Percentiles rank a stretch among this genome's conserved stretches.
Evolutionary conservation across 2,329 filamentous ascomycete species (phyloP).

Genomic region (Massarina eburnea): DNA sequence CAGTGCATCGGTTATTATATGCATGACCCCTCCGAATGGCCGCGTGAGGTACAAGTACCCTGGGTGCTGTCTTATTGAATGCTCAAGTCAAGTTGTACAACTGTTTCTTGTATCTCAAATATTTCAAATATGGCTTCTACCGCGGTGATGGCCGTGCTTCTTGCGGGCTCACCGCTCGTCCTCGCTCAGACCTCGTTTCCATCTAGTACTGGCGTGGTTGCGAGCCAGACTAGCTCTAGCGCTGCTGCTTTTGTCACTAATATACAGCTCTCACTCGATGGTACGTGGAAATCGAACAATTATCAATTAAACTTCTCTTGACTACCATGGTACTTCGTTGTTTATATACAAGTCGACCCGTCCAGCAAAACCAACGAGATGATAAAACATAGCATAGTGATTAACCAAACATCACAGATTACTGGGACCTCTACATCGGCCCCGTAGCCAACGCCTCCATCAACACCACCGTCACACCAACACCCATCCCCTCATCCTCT

Average conservation of each 20-base stretch:
- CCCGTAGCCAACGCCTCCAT: slow-evolving; percentile 19
- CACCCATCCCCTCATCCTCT: slow-evolving; percentile 38
- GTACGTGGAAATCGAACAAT: not conserved
- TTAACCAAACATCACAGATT: slow-evolving; percentile 7
- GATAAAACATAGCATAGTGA: not conserved
- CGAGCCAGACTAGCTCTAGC: not conserved
- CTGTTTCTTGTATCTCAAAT: no score
- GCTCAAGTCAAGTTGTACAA: no score
- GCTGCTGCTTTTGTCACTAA: not conserved
- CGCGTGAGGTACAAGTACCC: no score
- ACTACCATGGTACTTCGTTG: no score
- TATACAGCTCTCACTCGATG: not conserved
- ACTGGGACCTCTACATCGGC: slow-evolving; percentile 26
- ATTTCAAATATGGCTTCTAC: no score
- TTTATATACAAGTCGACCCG: no score
- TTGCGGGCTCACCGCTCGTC: not conserved
- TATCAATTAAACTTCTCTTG: not conserved
- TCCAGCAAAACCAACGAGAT: not conserved
- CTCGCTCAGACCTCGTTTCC: not conserved
- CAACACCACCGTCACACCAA: slow-evolving; percentile 27
- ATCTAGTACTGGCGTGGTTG: not conserved
- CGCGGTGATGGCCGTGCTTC: not conserved
- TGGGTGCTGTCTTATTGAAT: no score
- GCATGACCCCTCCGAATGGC: no score
- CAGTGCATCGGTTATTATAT: no score